Evolutionary conservation across 2,329 filamentous ascomycete species (phyloP), one percentile per base, ranked within the genome.

Genomic region (Leptosphaerulina australis): DNA sequence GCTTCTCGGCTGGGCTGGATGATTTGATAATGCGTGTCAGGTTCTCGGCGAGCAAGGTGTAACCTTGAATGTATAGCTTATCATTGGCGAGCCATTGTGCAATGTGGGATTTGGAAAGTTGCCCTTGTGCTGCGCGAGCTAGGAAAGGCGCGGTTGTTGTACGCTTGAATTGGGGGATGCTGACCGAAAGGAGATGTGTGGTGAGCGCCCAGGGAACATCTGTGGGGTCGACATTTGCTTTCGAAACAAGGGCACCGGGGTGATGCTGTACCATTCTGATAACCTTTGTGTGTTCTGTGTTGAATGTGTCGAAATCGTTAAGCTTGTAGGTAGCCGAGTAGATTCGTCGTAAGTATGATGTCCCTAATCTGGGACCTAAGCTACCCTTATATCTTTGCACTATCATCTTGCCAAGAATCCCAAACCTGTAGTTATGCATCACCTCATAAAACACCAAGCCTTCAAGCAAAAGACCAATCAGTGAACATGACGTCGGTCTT

Each of bases 21-120:
- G 30, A 56, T 25, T 39, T 52, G 12, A 66, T 12, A 6, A 65
- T 48, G n/a, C 48, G 58, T 4, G 67, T 54, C 2, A 68, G 63
- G 25, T 62, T 37, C 15, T 60, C 66, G 21, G 58, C 59, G 5
- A 64, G 59, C 8, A 51, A 58, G 38, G 70, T 66, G 43, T 71
- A 71, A 47, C 64, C 64, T 40, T 61, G 60, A 43, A 71, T 62
- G 40, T 72, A 72, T 10, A 69, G 56, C 1, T 64, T 57, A 31
- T 72, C 69, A 25, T 71, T 69, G 33, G 67, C 66, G 12, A 72
- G 66, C 69, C 69, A 72, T 43, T 64, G 51, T 3, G 66, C 62
- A n/a, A 71, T 60, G 8, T 61, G 20, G 3, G 53, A n/a, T 43
- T 70, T 70, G 8, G 68, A 55, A 9, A 71, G 57, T n/a, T 51